Evolutionary conservation across 75 land plant genomes (phyloP).

Genomic region (Sequoiadendron giganteum): DNA sequence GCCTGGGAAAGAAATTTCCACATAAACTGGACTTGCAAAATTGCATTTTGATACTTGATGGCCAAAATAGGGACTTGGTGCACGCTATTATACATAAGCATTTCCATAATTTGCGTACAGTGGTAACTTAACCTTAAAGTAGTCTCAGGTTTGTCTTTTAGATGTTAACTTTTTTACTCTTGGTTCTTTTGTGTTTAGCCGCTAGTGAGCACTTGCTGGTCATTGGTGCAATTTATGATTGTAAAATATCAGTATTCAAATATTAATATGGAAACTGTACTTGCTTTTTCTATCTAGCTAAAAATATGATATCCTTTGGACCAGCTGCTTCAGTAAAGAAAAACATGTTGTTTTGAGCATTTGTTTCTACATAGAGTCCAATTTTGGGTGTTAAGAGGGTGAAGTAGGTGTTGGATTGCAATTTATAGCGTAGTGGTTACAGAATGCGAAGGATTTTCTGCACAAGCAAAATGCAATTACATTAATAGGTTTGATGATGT

Average conservation of each 20-base stretch:
- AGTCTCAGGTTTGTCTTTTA: background rate
- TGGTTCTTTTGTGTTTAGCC: background rate
- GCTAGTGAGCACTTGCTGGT: background rate
- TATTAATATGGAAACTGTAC: background rate
- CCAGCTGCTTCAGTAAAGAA: background rate
- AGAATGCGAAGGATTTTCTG: background rate
- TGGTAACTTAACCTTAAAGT: background rate
- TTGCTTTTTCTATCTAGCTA: too few relatives aligned
- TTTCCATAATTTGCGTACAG: background rate
- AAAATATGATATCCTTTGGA: background rate
- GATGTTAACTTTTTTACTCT: background rate
- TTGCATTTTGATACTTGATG: background rate
- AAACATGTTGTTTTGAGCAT: background rate
- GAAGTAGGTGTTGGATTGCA: background rate
- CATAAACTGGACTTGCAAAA: too few relatives aligned
- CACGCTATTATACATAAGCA: background rate
- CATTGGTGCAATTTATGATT: background rate
- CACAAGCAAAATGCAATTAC: too few relatives aligned
- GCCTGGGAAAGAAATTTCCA: too few relatives aligned
- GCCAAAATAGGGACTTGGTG: background rate
- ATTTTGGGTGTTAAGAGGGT: background rate
- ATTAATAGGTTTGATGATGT: background rate
- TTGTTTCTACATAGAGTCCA: background rate
- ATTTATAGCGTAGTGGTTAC: background rate
- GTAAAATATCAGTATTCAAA: background rate